phyloP scores from a whole-genome alignment of 2,329 filamentous ascomycete species.

The Aspergillus japonicus region DNA sequence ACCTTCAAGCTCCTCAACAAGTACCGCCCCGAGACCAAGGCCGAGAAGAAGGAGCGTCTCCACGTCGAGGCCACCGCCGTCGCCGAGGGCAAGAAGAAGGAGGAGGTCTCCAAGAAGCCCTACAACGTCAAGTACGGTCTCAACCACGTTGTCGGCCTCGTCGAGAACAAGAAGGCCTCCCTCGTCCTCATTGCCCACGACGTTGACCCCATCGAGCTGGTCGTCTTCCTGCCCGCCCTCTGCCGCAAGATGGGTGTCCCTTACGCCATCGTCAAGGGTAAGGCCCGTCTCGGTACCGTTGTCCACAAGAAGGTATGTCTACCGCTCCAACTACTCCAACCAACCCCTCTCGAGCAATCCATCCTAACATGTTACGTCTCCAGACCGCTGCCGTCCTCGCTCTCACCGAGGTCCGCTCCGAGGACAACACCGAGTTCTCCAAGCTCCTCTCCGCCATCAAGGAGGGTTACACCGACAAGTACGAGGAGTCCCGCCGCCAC shows the following conservation, averaged over 20 bases:
- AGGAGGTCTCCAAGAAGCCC: slow-evolving; percentile 99
- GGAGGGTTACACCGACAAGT: slow-evolving; percentile 96
- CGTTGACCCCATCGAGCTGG: slow-evolving; percentile 98
- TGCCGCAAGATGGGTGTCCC: slow-evolving; percentile 99
- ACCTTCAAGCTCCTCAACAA: slow-evolving; percentile 99
- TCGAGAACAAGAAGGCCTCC: slow-evolving; percentile 99
- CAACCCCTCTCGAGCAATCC: background rate
- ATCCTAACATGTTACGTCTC: slow-evolving; percentile 22
- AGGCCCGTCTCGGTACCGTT: slow-evolving; percentile 97
- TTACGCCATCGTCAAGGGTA: slow-evolving; percentile 99
- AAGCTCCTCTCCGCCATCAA: slow-evolving; percentile 97
- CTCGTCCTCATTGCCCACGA: slow-evolving; percentile 99
- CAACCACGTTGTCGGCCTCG: slow-evolving; percentile 96
- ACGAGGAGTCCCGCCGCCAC: slow-evolving; percentile 84
- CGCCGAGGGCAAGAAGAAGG: slow-evolving; percentile 99
- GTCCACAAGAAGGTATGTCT: slow-evolving; percentile 92
- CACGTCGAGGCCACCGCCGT: slow-evolving; percentile 97
- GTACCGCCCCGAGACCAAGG: slow-evolving; percentile 99
- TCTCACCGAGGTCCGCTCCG: slow-evolving; percentile 90
- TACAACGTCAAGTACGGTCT: slow-evolving; percentile 99
- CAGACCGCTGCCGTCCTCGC: slow-evolving; percentile 94
- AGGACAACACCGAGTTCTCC: slow-evolving; percentile 97
- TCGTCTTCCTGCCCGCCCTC: slow-evolving; percentile 97
- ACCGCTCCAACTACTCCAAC: no score
- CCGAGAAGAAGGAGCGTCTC: slow-evolving; percentile 99